Conservation (phyloP, 441 rosid species). For the Isatis lusitanica region DNA sequence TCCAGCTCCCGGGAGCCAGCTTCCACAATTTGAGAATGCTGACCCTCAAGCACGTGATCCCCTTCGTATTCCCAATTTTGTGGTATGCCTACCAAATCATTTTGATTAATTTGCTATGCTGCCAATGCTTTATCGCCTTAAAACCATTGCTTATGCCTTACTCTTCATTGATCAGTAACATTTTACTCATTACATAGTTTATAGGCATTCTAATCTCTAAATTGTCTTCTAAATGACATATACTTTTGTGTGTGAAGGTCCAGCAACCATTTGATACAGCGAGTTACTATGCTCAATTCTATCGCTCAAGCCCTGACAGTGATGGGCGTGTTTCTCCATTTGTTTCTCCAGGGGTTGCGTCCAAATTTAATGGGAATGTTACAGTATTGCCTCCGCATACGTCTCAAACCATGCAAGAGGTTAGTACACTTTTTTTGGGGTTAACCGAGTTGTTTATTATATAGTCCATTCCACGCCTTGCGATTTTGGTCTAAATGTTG, state of each 20-base stretch:
- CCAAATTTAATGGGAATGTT: conserved; percentile 82
- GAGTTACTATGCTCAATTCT: conserved; percentile 80
- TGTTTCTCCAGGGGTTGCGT: conserved; percentile 63
- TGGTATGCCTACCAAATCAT: conserved; percentile 50
- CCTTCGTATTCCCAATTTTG: conserved; percentile 73
- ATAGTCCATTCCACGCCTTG: neutral
- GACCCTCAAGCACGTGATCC: conserved; percentile 80
- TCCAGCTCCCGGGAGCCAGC: conserved; percentile 63
- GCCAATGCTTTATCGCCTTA: neutral
- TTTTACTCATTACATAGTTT: conserved; percentile 14
- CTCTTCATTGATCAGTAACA: conserved; percentile 14
- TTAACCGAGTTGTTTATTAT: conserved; percentile 8
- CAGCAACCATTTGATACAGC: conserved; percentile 87
- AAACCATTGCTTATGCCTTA: conserved; percentile 9
- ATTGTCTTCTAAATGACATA: conserved; percentile 27
- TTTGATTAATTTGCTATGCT: neutral
- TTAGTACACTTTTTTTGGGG: conserved; percentile 35
- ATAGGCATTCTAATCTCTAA: conserved; percentile 6
- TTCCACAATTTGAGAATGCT: conserved; percentile 63
- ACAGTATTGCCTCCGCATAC: conserved; percentile 70
- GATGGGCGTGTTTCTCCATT: conserved; percentile 89
- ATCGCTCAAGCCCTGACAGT: conserved; percentile 66
- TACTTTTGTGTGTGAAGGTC: conserved; percentile 51
- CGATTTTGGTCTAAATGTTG: neutral
- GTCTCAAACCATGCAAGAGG: conserved; percentile 88